Evolutionary conservation across 2,329 filamentous ascomycete genomes (phyloP).

Genomic region (Claviceps sp.): DNA sequence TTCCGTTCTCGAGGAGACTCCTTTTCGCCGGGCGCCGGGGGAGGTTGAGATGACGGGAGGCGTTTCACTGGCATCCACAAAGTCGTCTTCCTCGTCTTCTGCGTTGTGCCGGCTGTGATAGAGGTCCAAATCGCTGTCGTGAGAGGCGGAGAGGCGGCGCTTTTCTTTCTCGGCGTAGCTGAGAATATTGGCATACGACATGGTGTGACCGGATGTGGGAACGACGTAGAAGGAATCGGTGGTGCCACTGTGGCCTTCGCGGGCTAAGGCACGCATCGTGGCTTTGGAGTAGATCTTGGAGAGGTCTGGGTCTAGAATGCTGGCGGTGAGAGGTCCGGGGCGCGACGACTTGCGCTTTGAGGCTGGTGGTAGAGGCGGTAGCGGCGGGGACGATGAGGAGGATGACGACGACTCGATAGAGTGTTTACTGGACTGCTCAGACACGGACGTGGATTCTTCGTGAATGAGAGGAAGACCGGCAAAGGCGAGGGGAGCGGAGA

Average conservation of each 20-base stretch:
- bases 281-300: slow-evolving; percentile 75
- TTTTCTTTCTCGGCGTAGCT: slow-evolving; percentile 55
- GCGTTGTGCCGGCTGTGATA: slow-evolving; percentile 5
- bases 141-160: slow-evolving; percentile 40
- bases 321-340: slow-evolving; percentile 9
- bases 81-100: slow-evolving; percentile 68
- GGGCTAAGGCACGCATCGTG: slow-evolving; percentile 64
- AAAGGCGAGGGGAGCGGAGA: slow-evolving; percentile 85
- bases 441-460: slow-evolving; percentile 26
- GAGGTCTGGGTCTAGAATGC: slow-evolving; percentile 54
- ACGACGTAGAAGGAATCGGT: slow-evolving; percentile 89
- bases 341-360: slow-evolving; percentile 17
- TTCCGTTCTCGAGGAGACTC: slow-evolving; percentile 27
- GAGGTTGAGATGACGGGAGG: slow-evolving; percentile 26
- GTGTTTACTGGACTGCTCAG: slow-evolving; percentile 11
- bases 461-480: slow-evolving; percentile 70
- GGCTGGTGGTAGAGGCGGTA: not conserved
- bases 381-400: slow-evolving; percentile 21
- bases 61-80: slow-evolving; percentile 74
- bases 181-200: slow-evolving; percentile 85
- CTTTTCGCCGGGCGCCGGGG: slow-evolving; percentile 26
- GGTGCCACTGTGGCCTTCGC: slow-evolving; percentile 49
- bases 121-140: slow-evolving; percentile 31
- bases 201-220: slow-evolving; percentile 77
- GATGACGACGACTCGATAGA: not conserved